These are phyloP conservation scores for Emergomyces pasteurianus DNA, from an alignment of 2,329 filamentous ascomycete genomes.

Conservation along the genomic window DNA sequence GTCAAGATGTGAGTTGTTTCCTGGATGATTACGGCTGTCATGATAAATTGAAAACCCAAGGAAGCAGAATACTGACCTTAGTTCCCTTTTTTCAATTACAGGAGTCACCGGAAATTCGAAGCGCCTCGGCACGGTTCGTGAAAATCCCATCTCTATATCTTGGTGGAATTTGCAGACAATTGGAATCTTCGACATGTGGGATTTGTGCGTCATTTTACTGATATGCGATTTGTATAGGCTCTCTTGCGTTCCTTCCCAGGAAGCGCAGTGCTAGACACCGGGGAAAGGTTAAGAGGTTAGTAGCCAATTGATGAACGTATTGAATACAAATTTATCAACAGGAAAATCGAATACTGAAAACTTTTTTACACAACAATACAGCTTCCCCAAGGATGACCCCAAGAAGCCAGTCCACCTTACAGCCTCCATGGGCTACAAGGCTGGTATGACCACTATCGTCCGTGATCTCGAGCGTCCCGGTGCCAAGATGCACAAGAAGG, in stretches of 20 bases:
- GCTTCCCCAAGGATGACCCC: conserved; percentile 99
- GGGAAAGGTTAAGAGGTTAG: conserved; percentile 97
- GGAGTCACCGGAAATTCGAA: conserved; percentile 59
- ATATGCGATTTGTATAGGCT: conserved; percentile 36
- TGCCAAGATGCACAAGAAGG: conserved; percentile 99
- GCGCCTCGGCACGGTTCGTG: conserved; percentile 87
- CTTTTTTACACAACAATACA: conserved; percentile 28
- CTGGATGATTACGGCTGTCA: not conserved
- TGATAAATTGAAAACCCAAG: not conserved
- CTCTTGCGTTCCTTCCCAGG: conserved; percentile 72
- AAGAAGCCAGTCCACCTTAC: conserved; percentile 99
- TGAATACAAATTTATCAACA: not conserved
- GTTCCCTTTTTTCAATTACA: conserved; percentile 14
- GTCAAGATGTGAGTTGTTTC: conserved; percentile 35
- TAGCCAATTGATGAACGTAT: conserved; percentile 33
- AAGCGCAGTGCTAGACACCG: conserved; percentile 92
- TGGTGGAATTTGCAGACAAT: not conserved
- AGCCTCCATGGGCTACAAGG: conserved; percentile 98
- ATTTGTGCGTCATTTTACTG: conserved; percentile 13
- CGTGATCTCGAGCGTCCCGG: conserved; percentile 98
- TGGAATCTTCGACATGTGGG: conserved; percentile 9
- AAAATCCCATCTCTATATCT: not conserved
- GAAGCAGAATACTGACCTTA: not conserved
- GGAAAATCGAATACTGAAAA: conserved; percentile 17
- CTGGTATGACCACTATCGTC: conserved; percentile 99